Evolutionary conservation across 2,329 filamentous ascomycete genomes (phyloP), one percentile per base, ranked within the genome.

Genomic region (Diaporthe humulicola): DNA sequence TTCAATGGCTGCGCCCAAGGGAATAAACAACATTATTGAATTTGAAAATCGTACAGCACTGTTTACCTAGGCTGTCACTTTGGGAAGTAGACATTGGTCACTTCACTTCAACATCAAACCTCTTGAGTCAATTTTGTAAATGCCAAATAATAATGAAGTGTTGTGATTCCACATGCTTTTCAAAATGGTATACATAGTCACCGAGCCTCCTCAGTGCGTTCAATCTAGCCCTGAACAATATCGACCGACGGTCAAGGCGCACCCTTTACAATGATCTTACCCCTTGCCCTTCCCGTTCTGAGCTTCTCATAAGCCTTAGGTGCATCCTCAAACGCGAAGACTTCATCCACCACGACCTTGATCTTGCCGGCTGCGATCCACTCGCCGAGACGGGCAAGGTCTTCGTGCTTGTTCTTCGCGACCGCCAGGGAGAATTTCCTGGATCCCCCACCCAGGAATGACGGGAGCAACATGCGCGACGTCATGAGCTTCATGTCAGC

Each of bases 341-440:
- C 83, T 73, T 87, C 84, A 79, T 92, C 91, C 60, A 93, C 81
- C 0, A 90, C 85, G 1, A 87, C 81, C 82, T 86, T 88, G 36
- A 93, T 77, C 79, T 90, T 92, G 1, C 89, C 90, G 77, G 92
- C 87, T 33, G 83, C 80, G 81, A 93, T 84, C 90, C 88, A 90
- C 69, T 84, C 79, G 0, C 81, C 90, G 71, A 93, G 81, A 78
- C 86, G 81, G 28, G 78, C 83, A 52, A 91, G 80, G 58, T 91
- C 84, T 12, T 87, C 84, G 4, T 81, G 79, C 2, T 83, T 83
- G 50, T 82, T 82, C 76, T 84, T 80, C 8, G 79, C 73, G 36
- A 81, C 76, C 14, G 86, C 57, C 66, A 87, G 80, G 45, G 84
- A 79, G 75, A 84, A 88, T 71, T 83, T 83, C 40, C 85, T 81